Percentiles rank a stretch among this genome's conserved stretches.
Conservation (phyloP, 2,329 filamentous ascomycete species). For the Phoma herbarum region DNA sequence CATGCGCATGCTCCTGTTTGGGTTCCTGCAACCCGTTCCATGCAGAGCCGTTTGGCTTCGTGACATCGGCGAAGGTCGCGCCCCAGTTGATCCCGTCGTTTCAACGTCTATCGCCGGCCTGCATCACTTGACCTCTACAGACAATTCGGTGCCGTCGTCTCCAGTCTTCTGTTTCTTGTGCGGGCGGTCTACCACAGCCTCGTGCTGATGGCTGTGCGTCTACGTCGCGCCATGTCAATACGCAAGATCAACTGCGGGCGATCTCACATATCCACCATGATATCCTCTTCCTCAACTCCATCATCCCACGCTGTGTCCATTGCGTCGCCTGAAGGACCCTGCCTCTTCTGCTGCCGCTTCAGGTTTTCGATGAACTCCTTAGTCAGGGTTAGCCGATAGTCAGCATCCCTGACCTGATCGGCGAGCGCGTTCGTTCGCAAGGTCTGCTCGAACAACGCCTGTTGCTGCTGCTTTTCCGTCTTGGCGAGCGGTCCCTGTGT, state of each 20-base stretch:
- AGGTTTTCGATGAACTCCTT: slow-evolving; percentile 66
- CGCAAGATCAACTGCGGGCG: slow-evolving; percentile 16
- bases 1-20: slow-evolving; percentile 19
- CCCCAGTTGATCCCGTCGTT: slow-evolving; percentile 8
- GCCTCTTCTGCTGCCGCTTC: slow-evolving; percentile 58
- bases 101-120: not conserved
- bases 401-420: slow-evolving; percentile 62
- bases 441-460: slow-evolving; percentile 60
- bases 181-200: not conserved
- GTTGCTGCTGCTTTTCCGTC: slow-evolving; percentile 52
- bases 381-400: slow-evolving; percentile 64
- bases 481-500: slow-evolving; percentile 50
- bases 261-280: slow-evolving; percentile 49
- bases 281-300: slow-evolving; percentile 49
- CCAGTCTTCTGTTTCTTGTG: not conserved
- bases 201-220: not conserved
- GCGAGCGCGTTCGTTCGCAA: slow-evolving; percentile 61
- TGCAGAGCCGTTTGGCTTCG: slow-evolving; percentile 42
- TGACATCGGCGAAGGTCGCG: slow-evolving; percentile 17
- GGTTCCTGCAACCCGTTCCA: slow-evolving; percentile 35
- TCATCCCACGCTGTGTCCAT: slow-evolving; percentile 52
- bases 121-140: not conserved
- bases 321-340: slow-evolving; percentile 41
- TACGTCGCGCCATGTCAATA: not conserved
- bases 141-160: not conserved